Percentiles rank a stretch among this genome's conserved stretches.
Evolutionary conservation across 1,284 basidiomycete species (phyloP).

Genomic region (Fomitopsis schrenkii): DNA sequence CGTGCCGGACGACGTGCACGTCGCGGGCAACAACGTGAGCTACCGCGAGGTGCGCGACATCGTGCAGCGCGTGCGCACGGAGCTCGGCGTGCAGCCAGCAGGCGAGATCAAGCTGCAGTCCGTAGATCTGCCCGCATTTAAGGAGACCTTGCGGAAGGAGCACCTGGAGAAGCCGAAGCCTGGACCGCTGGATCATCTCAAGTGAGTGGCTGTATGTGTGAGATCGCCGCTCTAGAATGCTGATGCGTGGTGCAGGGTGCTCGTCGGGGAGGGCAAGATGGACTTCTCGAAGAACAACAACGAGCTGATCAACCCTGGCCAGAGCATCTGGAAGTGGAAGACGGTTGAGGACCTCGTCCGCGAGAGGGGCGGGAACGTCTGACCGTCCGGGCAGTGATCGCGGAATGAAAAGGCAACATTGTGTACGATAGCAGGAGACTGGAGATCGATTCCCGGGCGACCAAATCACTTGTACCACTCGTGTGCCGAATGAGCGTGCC

Average conservation of each 20-base stretch:
- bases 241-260: slow-evolving; percentile 13
- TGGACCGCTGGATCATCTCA: slow-evolving; percentile 3
- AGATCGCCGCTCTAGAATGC: background rate
- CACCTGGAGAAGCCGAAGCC: slow-evolving; percentile 6
- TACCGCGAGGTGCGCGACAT: slow-evolving; percentile 15
- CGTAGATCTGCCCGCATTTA: slow-evolving; percentile 11
- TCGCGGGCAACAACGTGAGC: slow-evolving; percentile 16
- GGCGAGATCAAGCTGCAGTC: slow-evolving; percentile 13
- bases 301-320: slow-evolving; percentile 25
- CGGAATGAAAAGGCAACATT: background rate
- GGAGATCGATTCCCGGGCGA: too few relatives aligned
- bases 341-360: slow-evolving; percentile 21
- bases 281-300: slow-evolving; percentile 25
- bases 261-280: slow-evolving; percentile 22
- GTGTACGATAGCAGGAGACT: background rate
- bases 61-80: slow-evolving; percentile 12
- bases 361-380: background rate
- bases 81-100: slow-evolving; percentile 8
- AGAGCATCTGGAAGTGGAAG: slow-evolving; percentile 27
- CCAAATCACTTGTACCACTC: too few relatives aligned
- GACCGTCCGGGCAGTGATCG: background rate
- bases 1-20: slow-evolving; percentile 23
- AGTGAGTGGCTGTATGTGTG: slow-evolving; percentile 1
- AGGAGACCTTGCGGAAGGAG: slow-evolving; percentile 11
- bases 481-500: too few relatives aligned